These are phyloP conservation scores for Suillus subluteus DNA, from an alignment of 768 basidiomycete species.

Conservation along the genomic window DNA sequence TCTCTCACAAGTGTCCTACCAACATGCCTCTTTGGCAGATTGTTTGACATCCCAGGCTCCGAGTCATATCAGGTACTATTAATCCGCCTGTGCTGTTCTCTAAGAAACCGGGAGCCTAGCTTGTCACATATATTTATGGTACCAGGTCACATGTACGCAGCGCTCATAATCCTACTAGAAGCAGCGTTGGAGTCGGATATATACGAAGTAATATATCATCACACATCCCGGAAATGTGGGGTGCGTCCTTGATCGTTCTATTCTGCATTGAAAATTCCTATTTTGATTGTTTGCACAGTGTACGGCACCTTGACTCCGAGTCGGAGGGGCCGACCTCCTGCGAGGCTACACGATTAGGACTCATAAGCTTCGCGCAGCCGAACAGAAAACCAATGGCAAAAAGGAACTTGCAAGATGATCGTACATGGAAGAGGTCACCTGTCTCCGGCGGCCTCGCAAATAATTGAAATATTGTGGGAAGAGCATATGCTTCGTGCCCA, in stretches of 20 bases:
- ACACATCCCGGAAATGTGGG: too few relatives aligned
- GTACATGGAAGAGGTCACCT: background rate
- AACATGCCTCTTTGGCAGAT: constrained; percentile 36
- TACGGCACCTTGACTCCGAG: too few relatives aligned
- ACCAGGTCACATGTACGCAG: background rate
- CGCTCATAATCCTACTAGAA: too few relatives aligned
- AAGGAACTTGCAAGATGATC: background rate
- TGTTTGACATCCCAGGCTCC: too few relatives aligned
- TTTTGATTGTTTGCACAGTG: too few relatives aligned
- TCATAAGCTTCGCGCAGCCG: background rate
- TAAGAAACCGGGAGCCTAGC: background rate
- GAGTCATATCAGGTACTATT: too few relatives aligned
- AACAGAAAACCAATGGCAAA: background rate
- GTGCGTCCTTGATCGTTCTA: too few relatives aligned
- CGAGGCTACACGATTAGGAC: background rate
- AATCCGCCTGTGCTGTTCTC: background rate
- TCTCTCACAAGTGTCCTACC: constrained; percentile 11
- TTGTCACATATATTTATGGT: background rate
- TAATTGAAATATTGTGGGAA: too few relatives aligned
- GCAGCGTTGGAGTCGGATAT: too few relatives aligned
- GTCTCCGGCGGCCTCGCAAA: background rate
- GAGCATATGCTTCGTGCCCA: background rate
- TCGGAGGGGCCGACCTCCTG: background rate
- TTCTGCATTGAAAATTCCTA: too few relatives aligned
- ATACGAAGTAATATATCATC: too few relatives aligned